These are phyloP conservation scores for Metschnikowia cerradonensis DNA, from an alignment of 805 yeast genomes.

Conservation along the genomic window DNA sequence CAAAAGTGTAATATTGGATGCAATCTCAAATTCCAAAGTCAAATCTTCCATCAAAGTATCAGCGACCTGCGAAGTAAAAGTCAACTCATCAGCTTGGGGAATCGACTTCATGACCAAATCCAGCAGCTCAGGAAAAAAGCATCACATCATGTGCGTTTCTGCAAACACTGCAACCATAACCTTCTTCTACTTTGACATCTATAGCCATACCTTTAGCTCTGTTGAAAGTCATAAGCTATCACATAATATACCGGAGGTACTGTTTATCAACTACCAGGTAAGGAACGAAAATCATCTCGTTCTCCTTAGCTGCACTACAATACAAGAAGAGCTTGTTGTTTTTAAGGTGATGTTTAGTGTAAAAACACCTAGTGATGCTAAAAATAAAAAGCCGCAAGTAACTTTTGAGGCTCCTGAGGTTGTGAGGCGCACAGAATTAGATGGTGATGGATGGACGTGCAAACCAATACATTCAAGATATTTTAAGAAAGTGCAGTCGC, in stretches of 20 bases:
- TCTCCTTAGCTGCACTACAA: constrained; percentile 38
- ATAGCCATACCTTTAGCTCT: constrained; percentile 25
- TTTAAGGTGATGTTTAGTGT: constrained; percentile 32
- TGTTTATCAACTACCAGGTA: constrained; percentile 29
- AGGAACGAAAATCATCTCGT: constrained; percentile 20
- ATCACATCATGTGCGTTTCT: constrained; percentile 42
- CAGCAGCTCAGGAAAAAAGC: constrained; percentile 16
- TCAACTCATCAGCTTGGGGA: constrained; percentile 60
- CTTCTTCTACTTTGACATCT: constrained; percentile 32
- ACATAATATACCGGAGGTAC: constrained; percentile 54
- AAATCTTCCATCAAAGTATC: constrained; percentile 13
- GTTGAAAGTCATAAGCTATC: constrained; percentile 40
- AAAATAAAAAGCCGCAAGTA: not conserved
- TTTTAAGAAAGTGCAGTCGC: constrained; percentile 48
- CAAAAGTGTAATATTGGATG: constrained; percentile 22
- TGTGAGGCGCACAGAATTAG: constrained; percentile 19
- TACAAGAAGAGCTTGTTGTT: constrained; percentile 43
- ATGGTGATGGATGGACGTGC: constrained; percentile 52
- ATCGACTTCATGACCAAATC: constrained; percentile 38
- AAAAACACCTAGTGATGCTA: not conserved
- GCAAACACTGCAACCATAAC: constrained; percentile 51
- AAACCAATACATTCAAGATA: constrained; percentile 33
- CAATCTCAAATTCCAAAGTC: constrained; percentile 3
- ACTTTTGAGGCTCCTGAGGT: constrained; percentile 28
- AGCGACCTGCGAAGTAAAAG: constrained; percentile 20